A percentile compares a stretch with the other conserved stretches of the same genome.
Conservation (phyloP, 75 land plant species). For the Azolla pinnata region DNA sequence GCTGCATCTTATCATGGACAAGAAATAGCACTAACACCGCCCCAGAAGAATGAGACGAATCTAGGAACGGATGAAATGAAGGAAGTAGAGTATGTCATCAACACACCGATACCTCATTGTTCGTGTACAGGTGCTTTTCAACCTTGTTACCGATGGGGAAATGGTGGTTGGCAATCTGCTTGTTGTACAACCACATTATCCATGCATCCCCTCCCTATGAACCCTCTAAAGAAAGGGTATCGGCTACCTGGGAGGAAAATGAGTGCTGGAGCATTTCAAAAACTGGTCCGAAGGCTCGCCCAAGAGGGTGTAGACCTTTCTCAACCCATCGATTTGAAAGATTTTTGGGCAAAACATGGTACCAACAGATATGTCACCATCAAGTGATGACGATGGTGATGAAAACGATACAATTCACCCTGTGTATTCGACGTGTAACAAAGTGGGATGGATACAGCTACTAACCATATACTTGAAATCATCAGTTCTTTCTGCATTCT, state of each 20-base stretch:
- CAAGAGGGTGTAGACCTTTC: slow-evolving; percentile 50
- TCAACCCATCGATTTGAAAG: slow-evolving; percentile 37
- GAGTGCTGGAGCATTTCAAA: slow-evolving; percentile 64
- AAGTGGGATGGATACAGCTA: no score
- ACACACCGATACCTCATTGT: slow-evolving; percentile 34
- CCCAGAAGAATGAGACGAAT: slow-evolving; percentile 1
- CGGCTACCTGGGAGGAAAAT: slow-evolving; percentile 59
- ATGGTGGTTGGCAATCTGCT: slow-evolving; percentile 68
- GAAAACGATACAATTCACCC: no score
- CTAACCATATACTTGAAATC: no score
- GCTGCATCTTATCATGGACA: background rate
- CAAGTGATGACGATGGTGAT: slow-evolving; percentile 26
- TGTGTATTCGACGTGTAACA: no score
- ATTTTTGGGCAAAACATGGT: slow-evolving; percentile 69
- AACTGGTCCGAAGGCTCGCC: slow-evolving; percentile 39
- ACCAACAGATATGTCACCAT: slow-evolving; percentile 62
- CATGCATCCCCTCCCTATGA: slow-evolving; percentile 51
- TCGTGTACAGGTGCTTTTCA: slow-evolving; percentile 49
- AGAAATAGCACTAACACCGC: background rate
- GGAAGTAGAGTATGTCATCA: background rate
- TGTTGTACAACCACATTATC: slow-evolving; percentile 62
- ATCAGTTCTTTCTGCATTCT: no score
- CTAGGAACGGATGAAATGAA: slow-evolving; percentile 3
- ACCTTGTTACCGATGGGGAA: slow-evolving; percentile 71
- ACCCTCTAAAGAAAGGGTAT: slow-evolving; percentile 48